Base-by-base conservation (phyloP, 192 early-diverging fungal species). In the Linnemannia elongata region DNA sequence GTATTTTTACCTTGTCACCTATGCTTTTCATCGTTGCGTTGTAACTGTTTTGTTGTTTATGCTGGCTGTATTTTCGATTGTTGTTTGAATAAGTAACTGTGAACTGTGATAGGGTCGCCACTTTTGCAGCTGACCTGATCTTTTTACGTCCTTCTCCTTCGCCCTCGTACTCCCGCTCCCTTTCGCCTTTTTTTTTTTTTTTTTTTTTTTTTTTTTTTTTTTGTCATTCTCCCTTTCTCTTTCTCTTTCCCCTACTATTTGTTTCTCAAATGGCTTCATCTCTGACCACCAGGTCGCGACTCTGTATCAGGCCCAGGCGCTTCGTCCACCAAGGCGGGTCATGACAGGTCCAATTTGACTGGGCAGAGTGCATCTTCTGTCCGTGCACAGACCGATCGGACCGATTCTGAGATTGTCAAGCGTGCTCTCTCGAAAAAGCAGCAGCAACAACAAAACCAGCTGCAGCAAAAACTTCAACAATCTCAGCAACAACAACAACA, bases 361-460 rank as follows among this genome's bases (percentile, higher is more conserved):
- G 10, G 22, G 27, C 27, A 45, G 0, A 73, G 15, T 24, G 4
- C 15, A n/a, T 41, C 41, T 24, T 42, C 41, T 15, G 4, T 24
- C 10, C 44, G 41, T 27, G 15, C 27, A 41, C 42, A 45, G 38
- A 17, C 72, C n/a, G 72, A 45, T 8, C 42, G 60, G 12, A 33
- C 27, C 10, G 81, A 77, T 22, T 38, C 57, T 12, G 82, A 77
- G n/a, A 4, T 66, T 27, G 33, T 73, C 41, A 52, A 44, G 60
- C 75, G 82, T 27, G 36, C 33, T 30, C 27, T 55, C 24, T 52
- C 82, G 13, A 86, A 80, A 45, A 86, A 86, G n/a, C 72, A 76
- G 6, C 47, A 55, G 20, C 60, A 75, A 39, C 35, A 75, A 39
- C 60, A 63, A 27, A 27, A 27, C 55, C 60, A 63, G 57, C 4